Evolutionary conservation across 805 yeast species (phyloP).

Genomic region (Candida insectalens): DNA sequence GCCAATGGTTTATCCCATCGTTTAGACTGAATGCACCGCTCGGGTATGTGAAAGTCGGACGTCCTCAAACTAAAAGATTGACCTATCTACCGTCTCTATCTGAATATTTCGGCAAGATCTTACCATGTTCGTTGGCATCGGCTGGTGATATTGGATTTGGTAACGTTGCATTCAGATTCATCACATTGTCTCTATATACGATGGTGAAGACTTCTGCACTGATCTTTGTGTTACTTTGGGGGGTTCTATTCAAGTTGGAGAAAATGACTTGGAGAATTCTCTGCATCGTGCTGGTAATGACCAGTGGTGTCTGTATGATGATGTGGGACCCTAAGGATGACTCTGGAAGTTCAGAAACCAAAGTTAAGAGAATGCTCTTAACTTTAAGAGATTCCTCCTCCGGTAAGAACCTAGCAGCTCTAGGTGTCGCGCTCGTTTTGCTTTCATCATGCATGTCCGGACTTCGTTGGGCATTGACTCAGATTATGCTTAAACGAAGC

Average conservation of each 20-base stretch:
- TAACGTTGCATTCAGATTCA: constrained; percentile 69
- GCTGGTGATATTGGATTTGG: constrained; percentile 94
- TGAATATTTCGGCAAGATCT: constrained; percentile 42
- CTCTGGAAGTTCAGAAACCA: background rate
- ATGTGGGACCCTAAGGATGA: constrained; percentile 41
- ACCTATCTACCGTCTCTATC: constrained; percentile 21
- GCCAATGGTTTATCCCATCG: constrained; percentile 36
- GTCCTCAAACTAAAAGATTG: constrained; percentile 1
- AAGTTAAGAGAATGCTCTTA: constrained; percentile 1
- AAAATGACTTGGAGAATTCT: constrained; percentile 57
- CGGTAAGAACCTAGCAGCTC: constrained; percentile 17
- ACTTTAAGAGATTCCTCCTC: constrained; percentile 6
- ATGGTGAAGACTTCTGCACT: constrained; percentile 87
- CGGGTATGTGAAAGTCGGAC: background rate
- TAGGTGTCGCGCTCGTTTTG: constrained; percentile 71
- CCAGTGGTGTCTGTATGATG: constrained; percentile 82
- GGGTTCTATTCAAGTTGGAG: constrained; percentile 75
- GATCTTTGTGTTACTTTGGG: constrained; percentile 82
- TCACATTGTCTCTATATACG: constrained; percentile 79
- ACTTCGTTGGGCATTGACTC: constrained; percentile 91
- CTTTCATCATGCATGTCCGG: constrained; percentile 79
- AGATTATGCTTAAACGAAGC: constrained; percentile 58
- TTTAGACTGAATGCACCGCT: constrained; percentile 32
- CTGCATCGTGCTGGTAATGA: constrained; percentile 69
- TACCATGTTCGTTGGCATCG: constrained; percentile 82